A percentile compares a stretch with the other conserved stretches of the same genome.
Evolutionary conservation across 2,329 filamentous ascomycete species (phyloP).

Genomic region (Botrytis paeoniae): DNA sequence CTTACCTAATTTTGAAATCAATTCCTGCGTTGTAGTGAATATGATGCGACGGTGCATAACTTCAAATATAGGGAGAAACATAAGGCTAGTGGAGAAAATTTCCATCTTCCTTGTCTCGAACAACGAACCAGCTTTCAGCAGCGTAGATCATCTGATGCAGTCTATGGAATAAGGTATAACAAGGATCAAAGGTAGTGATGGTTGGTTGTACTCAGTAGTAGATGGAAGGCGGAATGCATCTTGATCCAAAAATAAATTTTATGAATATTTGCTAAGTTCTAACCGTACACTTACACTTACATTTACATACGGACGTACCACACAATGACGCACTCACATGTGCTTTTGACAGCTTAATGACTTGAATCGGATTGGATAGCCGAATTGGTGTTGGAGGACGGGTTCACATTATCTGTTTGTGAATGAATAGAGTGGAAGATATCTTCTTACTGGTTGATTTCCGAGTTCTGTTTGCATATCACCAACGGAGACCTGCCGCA

Average conservation of each 20-base stretch:
- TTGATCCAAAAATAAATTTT: slow-evolving; percentile 17
- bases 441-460: neutral
- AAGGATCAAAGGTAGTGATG: slow-evolving; percentile 5
- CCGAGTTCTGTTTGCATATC: neutral
- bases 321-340: slow-evolving; percentile 2
- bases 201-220: neutral
- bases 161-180: slow-evolving; percentile 16
- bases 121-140: slow-evolving; percentile 16
- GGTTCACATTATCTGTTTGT: neutral
- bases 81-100: slow-evolving; percentile 2
- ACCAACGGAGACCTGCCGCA: neutral
- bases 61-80: neutral
- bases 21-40: slow-evolving; percentile 2
- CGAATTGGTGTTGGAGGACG: neutral
- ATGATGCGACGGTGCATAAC: slow-evolving; percentile 11
- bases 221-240: slow-evolving; percentile 5
- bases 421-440: neutral
- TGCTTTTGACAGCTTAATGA: neutral
- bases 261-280: neutral
- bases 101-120: slow-evolving; percentile 5
- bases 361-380: neutral
- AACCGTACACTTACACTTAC: neutral
- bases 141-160: slow-evolving; percentile 21
- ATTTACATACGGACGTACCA: neutral
- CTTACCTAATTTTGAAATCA: slow-evolving; percentile 13